Evolutionary conservation across 352 stramenopile species (phyloP).

Genomic region (Phytophthora macrochlamydospora): DNA sequence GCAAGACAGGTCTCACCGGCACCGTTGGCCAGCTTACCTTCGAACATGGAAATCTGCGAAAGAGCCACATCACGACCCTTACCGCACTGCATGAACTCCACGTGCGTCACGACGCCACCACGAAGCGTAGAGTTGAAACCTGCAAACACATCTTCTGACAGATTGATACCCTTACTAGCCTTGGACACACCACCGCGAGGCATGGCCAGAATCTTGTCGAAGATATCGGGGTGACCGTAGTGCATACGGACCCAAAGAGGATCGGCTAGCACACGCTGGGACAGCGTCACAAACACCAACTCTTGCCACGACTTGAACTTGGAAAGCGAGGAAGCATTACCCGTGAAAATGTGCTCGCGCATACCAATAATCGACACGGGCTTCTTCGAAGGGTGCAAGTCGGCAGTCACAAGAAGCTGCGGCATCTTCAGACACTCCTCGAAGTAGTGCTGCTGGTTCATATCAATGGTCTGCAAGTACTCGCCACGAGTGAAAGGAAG

Average conservation of each 20-base stretch:
- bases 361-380: constrained; percentile 84
- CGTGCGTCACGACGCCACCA: constrained; percentile 70
- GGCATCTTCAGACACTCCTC: constrained; percentile 90
- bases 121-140: constrained; percentile 77
- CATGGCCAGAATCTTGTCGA: constrained; percentile 79
- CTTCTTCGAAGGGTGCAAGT: constrained; percentile 70
- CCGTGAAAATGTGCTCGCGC: constrained; percentile 86
- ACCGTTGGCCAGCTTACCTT: constrained; percentile 81
- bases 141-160: constrained; percentile 84
- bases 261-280: constrained; percentile 75
- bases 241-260: constrained; percentile 82
- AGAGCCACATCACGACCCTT: constrained; percentile 83
- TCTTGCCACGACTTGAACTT: constrained; percentile 88
- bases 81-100: constrained; percentile 84
- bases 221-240: constrained; percentile 84
- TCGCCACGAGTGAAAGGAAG: constrained; percentile 87
- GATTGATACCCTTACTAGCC: constrained; percentile 79
- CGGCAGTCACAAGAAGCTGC: constrained; percentile 67
- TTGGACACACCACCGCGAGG: constrained; percentile 79
- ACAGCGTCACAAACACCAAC: constrained; percentile 81
- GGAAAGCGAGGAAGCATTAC: constrained; percentile 74
- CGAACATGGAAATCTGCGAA: constrained; percentile 84
- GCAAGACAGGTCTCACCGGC: constrained; percentile 70
- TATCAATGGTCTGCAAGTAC: constrained; percentile 90
- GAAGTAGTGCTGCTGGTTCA: constrained; percentile 92